Evolutionary conservation across 495 filamentous ascomycete genomes (phyloP), one percentile per base, ranked within the genome.

Genomic region (Lentithecium fluviatile): DNA sequence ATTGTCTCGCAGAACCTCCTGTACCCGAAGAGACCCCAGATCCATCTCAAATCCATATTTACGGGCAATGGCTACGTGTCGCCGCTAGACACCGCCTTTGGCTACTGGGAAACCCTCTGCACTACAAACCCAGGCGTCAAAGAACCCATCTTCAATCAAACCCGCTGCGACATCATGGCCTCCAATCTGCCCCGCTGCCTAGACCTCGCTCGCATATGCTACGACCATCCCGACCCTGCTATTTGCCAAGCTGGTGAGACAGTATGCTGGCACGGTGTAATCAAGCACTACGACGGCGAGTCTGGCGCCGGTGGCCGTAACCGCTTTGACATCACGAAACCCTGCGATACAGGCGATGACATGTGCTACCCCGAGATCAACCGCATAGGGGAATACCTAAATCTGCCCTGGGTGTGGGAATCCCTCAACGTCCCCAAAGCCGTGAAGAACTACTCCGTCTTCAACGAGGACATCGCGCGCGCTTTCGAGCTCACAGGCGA

Each of bases 21-120:
- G 11, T 71, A 78, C 40, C 61, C 61, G n/a, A 58, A 54, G 25
- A 54, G 61, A 4, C 61, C 61, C 4, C 53, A 64, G 13, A 40
- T 79, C 1, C 62, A 69, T 19, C 60, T 79, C 0, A 46, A 68
- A n/a, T 76, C 76, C 2, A 70, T 72, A 21, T 56, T 76, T n/a
- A 60, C 77, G 2, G 75, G 76, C 19, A 74, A 79, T 51, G 75
- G 54, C 61, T 59, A 53, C 49, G 71, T 77, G 51, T 77, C 74
- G 1, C 72, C 69, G 1, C 67, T 65, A 21, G 70, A 77, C 46
- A 57, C 65, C 0, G 45, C 38, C 10, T 78, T 70, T 48, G 75
- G 76, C 17, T 76, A 77, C 58, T 78, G 73, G 72, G 75, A 77
- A 63, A 77, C 76, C 0, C 73, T 77, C 12, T 77, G 76, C 61